Base-by-base conservation (phyloP, 2,329 filamentous ascomycete species). In the Fusarium abutilonis region DNA sequence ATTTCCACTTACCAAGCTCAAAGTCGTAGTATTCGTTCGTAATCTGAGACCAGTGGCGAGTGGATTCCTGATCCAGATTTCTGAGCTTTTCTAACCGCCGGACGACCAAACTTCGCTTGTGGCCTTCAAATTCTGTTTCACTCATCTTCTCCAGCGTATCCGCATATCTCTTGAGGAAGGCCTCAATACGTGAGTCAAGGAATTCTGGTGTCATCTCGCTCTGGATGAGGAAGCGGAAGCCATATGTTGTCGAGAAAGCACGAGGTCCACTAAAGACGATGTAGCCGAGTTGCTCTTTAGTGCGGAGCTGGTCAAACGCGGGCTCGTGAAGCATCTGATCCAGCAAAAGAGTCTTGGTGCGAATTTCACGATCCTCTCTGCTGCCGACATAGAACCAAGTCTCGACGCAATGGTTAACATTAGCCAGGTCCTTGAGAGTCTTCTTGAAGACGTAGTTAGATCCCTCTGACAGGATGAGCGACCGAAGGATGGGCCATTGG, bases 241-340 rank as follows among this genome's bases (percentile, higher is more conserved):
- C 92, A 69, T 92, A 89, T 0, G 90, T 94, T 1, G 90, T 93
- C n/a, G 87, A 80, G 52, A 90, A 86, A 48, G 85, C 84, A 35
- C 89, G 83, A 10, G 87, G 82, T 26, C 92, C 91, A 44, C 91
- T 94, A 77, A 94, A 97, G 1, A 99, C 94, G 49, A 99, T 91
- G 69, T 99, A 99, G 11, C 95, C 95, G 7, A 99, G 88, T 77
- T 99, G 94, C 75, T 99, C 94, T 77, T 98, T 97, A 39, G 95
- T 98, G 45, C 95, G 87, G 8, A 99, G 83, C 75, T 96, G 93
- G 76, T 99, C 92, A 73, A 98, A 99, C 9, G 90, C 90, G 4
- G 93, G 93, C 78, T 99, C 95, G 53, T 96, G 91, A 0, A 92
- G 88, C 78, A 99, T 90, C 76, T 98, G 95, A 23, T 92, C 90